Conservation (phyloP, 257 asterid genomes). For the Lycium ferocissimum region DNA sequence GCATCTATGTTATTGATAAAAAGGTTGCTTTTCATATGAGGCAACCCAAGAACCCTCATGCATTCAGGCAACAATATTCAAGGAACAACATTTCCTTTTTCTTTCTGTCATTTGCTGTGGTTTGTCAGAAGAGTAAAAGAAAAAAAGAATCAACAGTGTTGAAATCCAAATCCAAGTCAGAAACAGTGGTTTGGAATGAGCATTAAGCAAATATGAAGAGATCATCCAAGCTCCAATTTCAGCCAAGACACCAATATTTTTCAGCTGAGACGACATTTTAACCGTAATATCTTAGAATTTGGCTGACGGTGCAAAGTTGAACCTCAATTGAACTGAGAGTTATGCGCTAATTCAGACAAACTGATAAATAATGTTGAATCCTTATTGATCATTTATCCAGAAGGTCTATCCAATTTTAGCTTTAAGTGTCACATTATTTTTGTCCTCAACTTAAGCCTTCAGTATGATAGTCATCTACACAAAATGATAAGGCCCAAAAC, state of each 20-base stretch:
- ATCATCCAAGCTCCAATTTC: neutral
- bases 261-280: neutral
- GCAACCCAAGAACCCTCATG: constrained; percentile 4
- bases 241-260: neutral
- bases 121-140: neutral
- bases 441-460: neutral
- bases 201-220: neutral
- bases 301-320: neutral
- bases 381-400: no score
- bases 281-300: neutral
- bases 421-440: neutral
- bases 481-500: neutral
- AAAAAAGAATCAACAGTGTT: neutral
- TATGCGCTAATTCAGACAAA: neutral
- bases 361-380: neutral
- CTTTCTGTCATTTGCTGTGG: neutral
- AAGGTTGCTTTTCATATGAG: neutral
- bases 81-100: neutral
- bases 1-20: neutral
- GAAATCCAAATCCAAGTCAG: neutral
- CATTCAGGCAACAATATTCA: neutral
- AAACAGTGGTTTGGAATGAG: constrained; percentile 11
- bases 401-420: neutral
- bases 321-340: neutral
- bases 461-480: neutral